Conservation (phyloP, 1,139 yeast genomes). For the Taiozyma onychis region DNA sequence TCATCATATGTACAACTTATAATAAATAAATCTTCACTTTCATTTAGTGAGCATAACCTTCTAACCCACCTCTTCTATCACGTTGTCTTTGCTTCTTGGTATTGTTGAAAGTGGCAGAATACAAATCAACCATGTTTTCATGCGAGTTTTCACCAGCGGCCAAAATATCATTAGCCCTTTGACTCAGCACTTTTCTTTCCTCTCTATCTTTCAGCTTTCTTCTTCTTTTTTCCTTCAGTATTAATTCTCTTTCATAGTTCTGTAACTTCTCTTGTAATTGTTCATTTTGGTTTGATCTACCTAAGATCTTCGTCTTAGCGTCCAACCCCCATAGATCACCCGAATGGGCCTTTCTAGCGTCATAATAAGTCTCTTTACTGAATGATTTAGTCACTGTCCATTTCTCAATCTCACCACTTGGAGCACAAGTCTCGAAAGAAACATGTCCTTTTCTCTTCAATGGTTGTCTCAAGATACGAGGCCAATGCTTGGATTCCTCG, state of each 20-base stretch:
- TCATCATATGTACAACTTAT: background rate
- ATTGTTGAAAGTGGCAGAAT: constrained; percentile 19
- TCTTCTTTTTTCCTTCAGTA: constrained; percentile 17
- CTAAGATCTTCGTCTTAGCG: constrained; percentile 51
- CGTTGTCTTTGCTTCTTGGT: constrained; percentile 17
- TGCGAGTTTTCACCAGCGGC: constrained; percentile 10
- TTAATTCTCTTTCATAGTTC: constrained; percentile 22
- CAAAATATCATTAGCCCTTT: constrained; percentile 10
- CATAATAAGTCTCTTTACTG: constrained; percentile 75
- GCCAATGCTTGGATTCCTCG: constrained; percentile 43
- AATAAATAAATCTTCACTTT: background rate
- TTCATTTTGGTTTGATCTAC: constrained; percentile 26
- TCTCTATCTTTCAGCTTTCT: constrained; percentile 20
- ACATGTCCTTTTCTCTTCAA: constrained; percentile 80
- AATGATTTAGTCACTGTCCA: constrained; percentile 85
- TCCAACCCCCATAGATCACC: constrained; percentile 93
- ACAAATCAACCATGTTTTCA: constrained; percentile 21
- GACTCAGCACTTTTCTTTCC: constrained; percentile 14
- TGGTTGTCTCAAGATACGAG: constrained; percentile 72
- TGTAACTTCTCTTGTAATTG: constrained; percentile 24
- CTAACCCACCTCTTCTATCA: constrained; percentile 12
- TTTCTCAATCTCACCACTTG: constrained; percentile 72
- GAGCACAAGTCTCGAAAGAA: constrained; percentile 70
- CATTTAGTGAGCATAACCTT: background rate
- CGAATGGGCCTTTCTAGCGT: constrained; percentile 75